These are phyloP conservation scores for Phaffia tasmanica DNA, from an alignment of 768 basidiomycete genomes.

Conservation along the genomic window DNA sequence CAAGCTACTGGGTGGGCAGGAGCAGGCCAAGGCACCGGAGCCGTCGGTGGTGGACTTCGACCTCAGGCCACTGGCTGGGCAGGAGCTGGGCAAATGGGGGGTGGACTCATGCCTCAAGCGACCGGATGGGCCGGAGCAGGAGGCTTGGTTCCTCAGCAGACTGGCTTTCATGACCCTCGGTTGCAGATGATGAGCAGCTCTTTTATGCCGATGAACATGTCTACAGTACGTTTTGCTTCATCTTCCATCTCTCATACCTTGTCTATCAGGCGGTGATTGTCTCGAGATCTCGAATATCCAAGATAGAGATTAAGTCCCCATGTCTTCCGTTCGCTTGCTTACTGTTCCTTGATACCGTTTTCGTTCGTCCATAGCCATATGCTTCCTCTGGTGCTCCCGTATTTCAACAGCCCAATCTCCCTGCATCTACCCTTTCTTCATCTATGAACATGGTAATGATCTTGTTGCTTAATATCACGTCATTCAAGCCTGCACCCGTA, in stretches of 20 bases:
- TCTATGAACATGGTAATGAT: constrained; percentile 42
- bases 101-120: constrained; percentile 48
- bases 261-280: constrained; percentile 1
- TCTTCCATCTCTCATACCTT: constrained; percentile 14
- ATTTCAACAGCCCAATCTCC: constrained; percentile 44
- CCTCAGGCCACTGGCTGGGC: constrained; percentile 24
- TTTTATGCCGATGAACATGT: constrained; percentile 61
- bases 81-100: constrained; percentile 6
- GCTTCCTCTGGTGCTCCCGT: constrained; percentile 45
- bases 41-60: constrained; percentile 10
- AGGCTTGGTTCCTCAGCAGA: constrained; percentile 57
- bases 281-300: neutral
- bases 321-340: constrained; percentile 18
- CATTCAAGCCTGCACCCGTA: neutral
- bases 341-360: neutral
- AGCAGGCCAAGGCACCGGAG: constrained; percentile 20
- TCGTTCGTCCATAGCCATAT: constrained; percentile 31
- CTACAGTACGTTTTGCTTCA: constrained; percentile 30
- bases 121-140: constrained; percentile 44
- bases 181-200: constrained; percentile 79
- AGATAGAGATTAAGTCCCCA: neutral
- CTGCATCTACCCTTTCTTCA: constrained; percentile 56
- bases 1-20: constrained; percentile 25
- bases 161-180: constrained; percentile 57
- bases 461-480: neutral